Evolutionary conservation across 352 stramenopile species (phyloP), one percentile per base, ranked within the genome.

Genomic region (Globisporangium sylvaticum): DNA sequence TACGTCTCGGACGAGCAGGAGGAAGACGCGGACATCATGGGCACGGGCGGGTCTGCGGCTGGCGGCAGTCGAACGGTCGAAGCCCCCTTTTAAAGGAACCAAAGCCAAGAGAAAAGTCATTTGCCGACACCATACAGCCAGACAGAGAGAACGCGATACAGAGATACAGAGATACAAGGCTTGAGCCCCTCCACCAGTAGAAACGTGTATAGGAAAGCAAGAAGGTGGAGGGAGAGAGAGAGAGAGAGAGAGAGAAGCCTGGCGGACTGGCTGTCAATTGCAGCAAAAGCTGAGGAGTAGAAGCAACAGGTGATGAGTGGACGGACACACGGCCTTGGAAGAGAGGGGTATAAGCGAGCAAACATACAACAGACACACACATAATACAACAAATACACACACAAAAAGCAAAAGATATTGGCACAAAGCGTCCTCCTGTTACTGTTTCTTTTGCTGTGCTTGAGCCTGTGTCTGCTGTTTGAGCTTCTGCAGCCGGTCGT

Each of bases 1-100:
- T 95, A 95, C 66, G 87, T 92, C 66, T 93, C 81, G 48, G 85
- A 94, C 52, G 81, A 91, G 58, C 85, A 89, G 57, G 85, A 94
- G 60, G 81, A 88, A 22, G 87, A 93, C 69, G 73, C 68, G 2
- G 81, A 87, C 39, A 73, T 87, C n/a, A 79, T 82, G 56, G 67
- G 66, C 27, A 70, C 74, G 29, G 66, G 69, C 56, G 52, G 50
- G 9, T 56, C 70, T 24, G 60, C 64, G 14, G 39, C 71, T 25
- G 69, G 53, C 42, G 70, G 72, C 65, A 82, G 81, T 64, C 77
- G 82, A 64, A 90, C 84, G 9, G 84, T 89, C 31, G 86, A 94
- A 72, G 84, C 84, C 24, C 86, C 86, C 14, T 94, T 94, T 72
- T 87, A 61, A 48, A 22, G 42, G 9, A 22, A 24, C 42, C 42